A percentile compares a stretch with the other conserved stretches of the same genome.
phyloP scores from a whole-genome alignment of 441 rosid genomes.

The Gossypium lobatum region DNA sequence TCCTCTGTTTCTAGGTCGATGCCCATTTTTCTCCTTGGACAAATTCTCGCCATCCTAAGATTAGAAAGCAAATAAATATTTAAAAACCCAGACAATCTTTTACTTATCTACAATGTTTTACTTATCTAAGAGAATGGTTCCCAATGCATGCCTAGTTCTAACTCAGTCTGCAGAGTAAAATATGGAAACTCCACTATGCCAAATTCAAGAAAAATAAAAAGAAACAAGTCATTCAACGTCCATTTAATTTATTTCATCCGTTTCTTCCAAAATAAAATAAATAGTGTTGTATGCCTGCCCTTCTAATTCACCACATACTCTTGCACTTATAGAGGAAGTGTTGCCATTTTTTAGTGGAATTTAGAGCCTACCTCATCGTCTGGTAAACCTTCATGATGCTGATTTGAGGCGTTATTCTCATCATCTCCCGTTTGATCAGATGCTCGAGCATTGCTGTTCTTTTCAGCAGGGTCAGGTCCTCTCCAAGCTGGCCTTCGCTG shows the following conservation, averaged over 20 bases:
- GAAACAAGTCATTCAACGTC: background rate
- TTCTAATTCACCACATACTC: background rate
- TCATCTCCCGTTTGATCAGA: constrained; percentile 45
- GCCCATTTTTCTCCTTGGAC: constrained; percentile 61
- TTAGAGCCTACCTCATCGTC: constrained; percentile 51
- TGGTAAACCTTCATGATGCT: constrained; percentile 45
- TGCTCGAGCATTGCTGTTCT: constrained; percentile 30
- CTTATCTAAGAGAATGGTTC: background rate
- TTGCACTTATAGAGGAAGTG: background rate
- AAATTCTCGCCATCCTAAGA: constrained; percentile 49
- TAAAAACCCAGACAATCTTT: background rate
- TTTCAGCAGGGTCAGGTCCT: constrained; percentile 49
- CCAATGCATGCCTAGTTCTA: no score
- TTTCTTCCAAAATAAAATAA: background rate
- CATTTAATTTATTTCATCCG: no score
- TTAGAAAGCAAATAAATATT: background rate
- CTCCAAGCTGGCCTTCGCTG: constrained; percentile 61
- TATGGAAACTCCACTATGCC: background rate
- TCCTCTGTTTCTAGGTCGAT: constrained; percentile 42
- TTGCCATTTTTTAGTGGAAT: background rate
- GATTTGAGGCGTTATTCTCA: constrained; percentile 38
- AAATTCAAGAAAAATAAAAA: background rate
- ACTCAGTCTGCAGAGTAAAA: background rate
- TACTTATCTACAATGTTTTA: background rate
- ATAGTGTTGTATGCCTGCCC: background rate